Evolutionary conservation across 805 yeast species (phyloP), one percentile per base, ranked within the genome.

Genomic region (Clavispora carvajalis): DNA sequence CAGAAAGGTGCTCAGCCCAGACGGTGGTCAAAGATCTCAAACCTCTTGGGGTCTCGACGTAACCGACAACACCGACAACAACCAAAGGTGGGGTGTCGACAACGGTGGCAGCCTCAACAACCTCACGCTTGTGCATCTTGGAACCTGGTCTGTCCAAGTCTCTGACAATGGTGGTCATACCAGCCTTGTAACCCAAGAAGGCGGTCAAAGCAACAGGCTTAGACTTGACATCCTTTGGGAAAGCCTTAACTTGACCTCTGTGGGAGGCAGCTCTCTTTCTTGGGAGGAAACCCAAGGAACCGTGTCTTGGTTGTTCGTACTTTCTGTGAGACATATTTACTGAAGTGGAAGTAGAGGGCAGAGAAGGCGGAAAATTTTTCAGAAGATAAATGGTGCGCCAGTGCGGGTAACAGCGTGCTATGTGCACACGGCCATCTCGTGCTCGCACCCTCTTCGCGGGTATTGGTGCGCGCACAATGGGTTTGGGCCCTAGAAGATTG

Each of bases 111-210:
- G 99, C 99, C 83, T 93, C 99, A 58, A 93, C 99, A 62, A 93
- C 82, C 81, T 93, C 99, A 78, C 98, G 95, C 95, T 93, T 93
- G 96, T 93, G 97, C 96, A 91, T 89, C 83, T 93, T 93, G 71
- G 99, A 93, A 74, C 99, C 99, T 78, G 99, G 99, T 80, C 98
- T 86, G 91, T 93, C 97, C 71, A 93, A 85, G 79, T 93, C 99
- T 81, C 99, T 90, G 69, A 93, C 99, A 64, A 89, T 88, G 77
- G 99, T 93, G 77, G 99, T 83, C 99, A 93, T 93, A 88, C 99
- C 99, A 62, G 99, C 99, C 83, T 77, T 77, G 96, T 93, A 93
- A 79, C 99, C 99, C 64, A 93, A 83, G 95, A 91, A 93, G 60
- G 99, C 97, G 62, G 99, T 93, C 75, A 93, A 80, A 73, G 95